Evolutionary conservation across 225 moss, liverwort and hornwort species (phyloP).

Genomic region (Physcomitrellopsis africana): DNA sequence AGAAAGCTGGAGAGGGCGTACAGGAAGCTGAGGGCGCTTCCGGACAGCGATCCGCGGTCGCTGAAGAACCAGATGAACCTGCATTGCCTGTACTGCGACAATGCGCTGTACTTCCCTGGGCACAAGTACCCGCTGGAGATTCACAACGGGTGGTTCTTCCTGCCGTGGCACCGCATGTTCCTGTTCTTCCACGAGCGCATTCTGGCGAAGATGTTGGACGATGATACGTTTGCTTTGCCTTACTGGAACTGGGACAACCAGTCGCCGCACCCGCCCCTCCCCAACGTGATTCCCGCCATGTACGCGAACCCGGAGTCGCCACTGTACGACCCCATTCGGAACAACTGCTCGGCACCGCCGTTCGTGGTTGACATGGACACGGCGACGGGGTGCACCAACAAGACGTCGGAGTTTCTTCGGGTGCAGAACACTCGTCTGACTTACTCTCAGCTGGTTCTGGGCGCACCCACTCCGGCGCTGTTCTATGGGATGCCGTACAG

Average conservation of each 20-base stretch:
- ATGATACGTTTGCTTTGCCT: slow-evolving; percentile 38
- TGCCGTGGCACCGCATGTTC: slow-evolving; percentile 57
- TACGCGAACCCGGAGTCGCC: slow-evolving; percentile 1
- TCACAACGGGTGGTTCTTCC: slow-evolving; percentile 53
- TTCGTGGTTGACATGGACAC: slow-evolving; percentile 33
- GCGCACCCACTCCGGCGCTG: no score
- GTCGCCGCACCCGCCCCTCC: background rate
- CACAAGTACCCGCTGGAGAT: slow-evolving; percentile 53
- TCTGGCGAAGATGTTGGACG: slow-evolving; percentile 37
- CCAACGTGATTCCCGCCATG: background rate
- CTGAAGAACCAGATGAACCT: no score
- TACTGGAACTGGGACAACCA: slow-evolving; percentile 57
- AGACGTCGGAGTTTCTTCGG: background rate
- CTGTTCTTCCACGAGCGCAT: slow-evolving; percentile 62
- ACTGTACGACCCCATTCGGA: slow-evolving; percentile 6
- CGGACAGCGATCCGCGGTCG: slow-evolving; percentile 38
- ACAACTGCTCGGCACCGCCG: slow-evolving; percentile 25
- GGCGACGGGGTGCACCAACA: slow-evolving; percentile 11
- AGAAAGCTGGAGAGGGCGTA: slow-evolving; percentile 26
- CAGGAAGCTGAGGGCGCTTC: slow-evolving; percentile 35
- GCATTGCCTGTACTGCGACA: background rate
- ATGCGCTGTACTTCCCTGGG: no score
- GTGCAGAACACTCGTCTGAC: slow-evolving; percentile 19
- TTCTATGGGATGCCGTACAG: slow-evolving; percentile 37
- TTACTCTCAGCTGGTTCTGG: slow-evolving; percentile 23